Evolutionary conservation across 1,284 basidiomycete genomes (phyloP), one percentile per base, ranked within the genome.

Genomic region (Microbotryomycetes sp.): DNA sequence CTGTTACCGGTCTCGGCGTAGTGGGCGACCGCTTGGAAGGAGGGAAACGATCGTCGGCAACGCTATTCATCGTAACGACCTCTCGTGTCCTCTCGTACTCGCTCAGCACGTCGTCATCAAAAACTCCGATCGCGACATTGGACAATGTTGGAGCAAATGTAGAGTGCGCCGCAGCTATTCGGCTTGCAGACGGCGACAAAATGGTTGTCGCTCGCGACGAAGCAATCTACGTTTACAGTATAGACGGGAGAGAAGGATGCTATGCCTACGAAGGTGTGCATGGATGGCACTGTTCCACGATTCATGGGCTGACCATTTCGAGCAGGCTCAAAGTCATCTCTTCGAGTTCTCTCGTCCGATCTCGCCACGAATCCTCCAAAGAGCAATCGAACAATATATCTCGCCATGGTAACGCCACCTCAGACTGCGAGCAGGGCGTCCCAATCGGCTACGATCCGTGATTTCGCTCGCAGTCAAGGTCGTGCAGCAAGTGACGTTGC

Each of bases 191-290:
- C 1, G 48, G 48, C 23, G 58, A 60, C 24, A 48, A 89, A 72
- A 84, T 97, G 70, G 82, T 94, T 13, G 82, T 97, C 2, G 94
- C 92, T 0, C 79, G 89, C 57, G 89, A 96, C 56, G 94, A 97
- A 70, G 93, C 92, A 1, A 85, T 97, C 46, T 96, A 94, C 71
- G 79, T 89, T 7, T 91, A 89, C 72, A 85, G 87, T 0, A 82
- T 83, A 0, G 89, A 93, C 24, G 91, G 89, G 0, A 79, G 92
- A 57, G 87, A 89, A 1, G 83, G 87, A 0, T 92, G 88, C 64
- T 90, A 87, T 70, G 93, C 93, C 0, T 91, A 91, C 71, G 91
- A 96, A 79, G 91, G 91, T 86, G 59, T 51, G 74, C 48, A 26
- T 4, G 24, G 23, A 6, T 28, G 11, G 6, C 3, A 5, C 52